A percentile compares a stretch with the other conserved stretches of the same genome.
These are phyloP conservation scores for Lycium ferocissimum DNA, from an alignment of 257 asterid genomes.

Conservation along the genomic window DNA sequence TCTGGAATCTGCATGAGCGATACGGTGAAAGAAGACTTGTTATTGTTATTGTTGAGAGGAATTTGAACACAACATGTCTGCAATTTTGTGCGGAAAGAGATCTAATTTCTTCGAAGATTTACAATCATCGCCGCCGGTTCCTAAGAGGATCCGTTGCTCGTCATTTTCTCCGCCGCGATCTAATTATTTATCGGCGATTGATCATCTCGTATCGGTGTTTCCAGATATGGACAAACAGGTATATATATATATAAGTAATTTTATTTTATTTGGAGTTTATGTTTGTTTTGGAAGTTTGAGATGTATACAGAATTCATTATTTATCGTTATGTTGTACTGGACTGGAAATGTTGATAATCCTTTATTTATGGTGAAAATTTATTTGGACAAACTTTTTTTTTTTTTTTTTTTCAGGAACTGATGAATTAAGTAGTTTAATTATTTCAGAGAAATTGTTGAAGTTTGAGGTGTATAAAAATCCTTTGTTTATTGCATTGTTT, in stretches of 20 bases:
- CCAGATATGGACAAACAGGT: constrained; percentile 97
- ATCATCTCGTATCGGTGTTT: constrained; percentile 68
- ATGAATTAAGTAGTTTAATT: neutral
- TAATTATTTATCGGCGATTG: constrained; percentile 43
- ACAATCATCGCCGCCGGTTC: constrained; percentile 79
- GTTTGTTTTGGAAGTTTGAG: neutral
- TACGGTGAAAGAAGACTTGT: neutral
- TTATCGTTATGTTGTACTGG: too few species aligned
- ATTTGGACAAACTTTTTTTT: too few species aligned
- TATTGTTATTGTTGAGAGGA: constrained; percentile 43
- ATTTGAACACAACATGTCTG: constrained; percentile 85
- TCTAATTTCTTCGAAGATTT: constrained; percentile 91
- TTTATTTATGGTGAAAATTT: too few species aligned
- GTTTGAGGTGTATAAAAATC: neutral
- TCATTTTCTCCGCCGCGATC: constrained; percentile 75
- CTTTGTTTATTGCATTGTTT: neutral
- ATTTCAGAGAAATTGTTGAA: neutral
- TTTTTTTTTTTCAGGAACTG: too few species aligned
- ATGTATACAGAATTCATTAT: too few species aligned
- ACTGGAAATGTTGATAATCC: too few species aligned
- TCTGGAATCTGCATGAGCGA: constrained; percentile 44
- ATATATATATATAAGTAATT: neutral
- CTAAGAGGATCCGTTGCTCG: constrained; percentile 87
- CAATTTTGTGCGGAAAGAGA: constrained; percentile 99
- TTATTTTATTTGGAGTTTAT: neutral